Percentiles rank a stretch among this genome's conserved stretches.
phyloP scores from a whole-genome alignment of 768 basidiomycete genomes.

The Auricularia heimuer region DNA sequence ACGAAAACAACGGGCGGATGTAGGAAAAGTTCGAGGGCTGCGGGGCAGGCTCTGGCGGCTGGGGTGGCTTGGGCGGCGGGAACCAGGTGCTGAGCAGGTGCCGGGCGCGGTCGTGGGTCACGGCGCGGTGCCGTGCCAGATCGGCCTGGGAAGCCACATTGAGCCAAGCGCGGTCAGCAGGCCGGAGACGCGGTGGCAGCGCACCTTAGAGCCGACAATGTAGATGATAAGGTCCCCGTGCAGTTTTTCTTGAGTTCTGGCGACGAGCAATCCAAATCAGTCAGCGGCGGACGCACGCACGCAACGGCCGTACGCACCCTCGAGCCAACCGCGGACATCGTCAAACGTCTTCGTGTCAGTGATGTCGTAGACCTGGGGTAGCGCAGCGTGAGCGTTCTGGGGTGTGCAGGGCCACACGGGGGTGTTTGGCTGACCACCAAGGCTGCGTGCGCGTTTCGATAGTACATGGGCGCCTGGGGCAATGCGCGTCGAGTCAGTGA shows the following conservation, averaged over 20 bases:
- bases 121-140: conserved; percentile 58
- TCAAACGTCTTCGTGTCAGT: conserved; percentile 83
- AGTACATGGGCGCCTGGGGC: conserved; percentile 85
- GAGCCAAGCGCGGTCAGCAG: conserved; percentile 7
- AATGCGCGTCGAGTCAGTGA: conserved; percentile 8
- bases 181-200: conserved; percentile 12
- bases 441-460: conserved; percentile 91
- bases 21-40: conserved; percentile 59
- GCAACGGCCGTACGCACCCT: conserved; percentile 40
- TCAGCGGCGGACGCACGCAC: conserved; percentile 1
- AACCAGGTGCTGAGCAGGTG: conserved; percentile 81
- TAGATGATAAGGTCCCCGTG: conserved; percentile 81
- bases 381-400: background rate
- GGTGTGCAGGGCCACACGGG: background rate
- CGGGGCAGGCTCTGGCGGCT: conserved; percentile 55
- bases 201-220: conserved; percentile 78
- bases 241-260: conserved; percentile 86
- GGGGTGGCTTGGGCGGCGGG: conserved; percentile 62
- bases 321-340: conserved; percentile 82
- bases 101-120: conserved; percentile 75
- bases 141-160: conserved; percentile 36
- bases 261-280: conserved; percentile 9
- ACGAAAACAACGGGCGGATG: conserved; percentile 70
- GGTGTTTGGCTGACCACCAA: conserved; percentile 37
- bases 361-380: conserved; percentile 65